Evolutionary conservation across 495 filamentous ascomycete species (phyloP), one percentile per base, ranked within the genome.

Genomic region (Penicillium canariense): DNA sequence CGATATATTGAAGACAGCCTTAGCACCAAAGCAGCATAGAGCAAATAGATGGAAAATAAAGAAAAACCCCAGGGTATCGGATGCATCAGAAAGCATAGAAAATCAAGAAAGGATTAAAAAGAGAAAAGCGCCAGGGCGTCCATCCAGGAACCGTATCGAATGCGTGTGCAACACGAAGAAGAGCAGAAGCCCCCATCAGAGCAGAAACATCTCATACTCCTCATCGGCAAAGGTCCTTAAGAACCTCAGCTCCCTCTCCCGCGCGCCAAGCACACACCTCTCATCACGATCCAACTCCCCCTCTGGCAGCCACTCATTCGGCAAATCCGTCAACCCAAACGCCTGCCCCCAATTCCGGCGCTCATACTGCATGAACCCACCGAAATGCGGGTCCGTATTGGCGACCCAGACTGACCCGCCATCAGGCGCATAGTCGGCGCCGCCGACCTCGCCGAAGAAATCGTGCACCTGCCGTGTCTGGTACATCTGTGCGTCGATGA

Each of bases 371-470:
- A 96, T 79, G 32, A 97, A 74, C 4, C 92, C 92, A 44, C 92
- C 92, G 62, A 90, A 85, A 23, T 77, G 78, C 22, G 72, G 73
- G 63, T 97, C 93, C 17, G 81, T 81, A 54, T 89, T 93, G 15
- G 89, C 81, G 3, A 94, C 83, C 60, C 84, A 83, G 31, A 96
- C 73, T 43, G 84, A 79, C 34, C 79, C 72, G 4, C 92, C 93
- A 55, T 86, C 88, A 18, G 85, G 82, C 20, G 84, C 75, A 56
- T 91, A 88, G 32, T 82, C 81, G 3, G 90, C 78, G 3, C 93
- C 93, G 3, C 84, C 90, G 25, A 95, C 81, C 58, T 93, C 88
- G 14, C 93, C 91, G 61, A 95, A 96, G 62, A 96, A 86, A 56
- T 91, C 88, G 2, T 96, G 71, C 8, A 83, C 86, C 63, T 96